A percentile compares a stretch with the other conserved stretches of the same genome.
phyloP scores from a whole-genome alignment of 192 early-diverging fungal species.

The Coemansia sp. region DNA sequence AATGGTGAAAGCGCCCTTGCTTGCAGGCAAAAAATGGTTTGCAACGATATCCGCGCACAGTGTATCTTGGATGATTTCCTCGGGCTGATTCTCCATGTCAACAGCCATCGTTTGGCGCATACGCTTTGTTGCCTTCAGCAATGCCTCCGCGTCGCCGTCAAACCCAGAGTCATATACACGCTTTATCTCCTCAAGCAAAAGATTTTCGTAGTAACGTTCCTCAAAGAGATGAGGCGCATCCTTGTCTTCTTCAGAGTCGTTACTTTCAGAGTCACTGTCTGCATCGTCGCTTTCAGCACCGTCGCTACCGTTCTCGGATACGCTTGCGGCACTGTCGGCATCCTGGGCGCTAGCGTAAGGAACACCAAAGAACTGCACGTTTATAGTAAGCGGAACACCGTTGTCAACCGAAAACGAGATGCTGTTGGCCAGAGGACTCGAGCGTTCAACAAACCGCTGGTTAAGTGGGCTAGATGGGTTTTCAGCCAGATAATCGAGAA shows the following conservation, averaged over 20 bases:
- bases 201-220: constrained; percentile 58
- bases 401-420: constrained; percentile 60
- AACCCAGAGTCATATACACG: constrained; percentile 46
- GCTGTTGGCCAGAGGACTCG: constrained; percentile 62
- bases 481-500: constrained; percentile 72
- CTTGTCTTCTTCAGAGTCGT: constrained; percentile 19
- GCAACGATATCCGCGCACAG: constrained; percentile 37
- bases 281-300: constrained; percentile 9
- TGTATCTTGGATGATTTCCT: constrained; percentile 20
- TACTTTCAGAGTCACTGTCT: not conserved
- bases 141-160: constrained; percentile 33
- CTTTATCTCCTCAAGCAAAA: constrained; percentile 61
- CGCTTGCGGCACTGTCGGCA: not conserved
- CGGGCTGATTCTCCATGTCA: constrained; percentile 36
- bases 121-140: constrained; percentile 27
- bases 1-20: constrained; percentile 10
- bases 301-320: constrained; percentile 3
- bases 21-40: constrained; percentile 33
- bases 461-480: constrained; percentile 68
- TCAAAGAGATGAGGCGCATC: constrained; percentile 59
- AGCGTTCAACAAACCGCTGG: constrained; percentile 76
- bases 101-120: constrained; percentile 22
- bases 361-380: constrained; percentile 67
- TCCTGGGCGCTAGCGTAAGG: constrained; percentile 23
- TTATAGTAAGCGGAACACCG: constrained; percentile 58